These are phyloP conservation scores for Didymella keratinophila DNA, from an alignment of 2,329 filamentous ascomycete genomes.

Conservation along the genomic window DNA sequence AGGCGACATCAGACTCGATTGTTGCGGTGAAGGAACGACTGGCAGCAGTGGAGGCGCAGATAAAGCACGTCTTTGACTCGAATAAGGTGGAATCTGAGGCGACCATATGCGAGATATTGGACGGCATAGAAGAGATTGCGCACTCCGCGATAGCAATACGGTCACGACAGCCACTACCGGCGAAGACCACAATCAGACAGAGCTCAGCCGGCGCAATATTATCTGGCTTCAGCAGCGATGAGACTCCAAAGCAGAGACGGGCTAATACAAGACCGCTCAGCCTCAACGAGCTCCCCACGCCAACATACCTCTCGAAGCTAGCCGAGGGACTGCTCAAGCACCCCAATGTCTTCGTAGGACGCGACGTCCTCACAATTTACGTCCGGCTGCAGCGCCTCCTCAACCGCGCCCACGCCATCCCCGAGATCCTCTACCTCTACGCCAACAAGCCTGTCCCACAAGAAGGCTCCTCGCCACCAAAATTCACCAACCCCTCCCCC, in stretches of 20 bases:
- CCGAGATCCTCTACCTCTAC: slow-evolving; percentile 81
- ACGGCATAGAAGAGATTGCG: slow-evolving; percentile 35
- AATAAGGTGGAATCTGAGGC: slow-evolving; percentile 39
- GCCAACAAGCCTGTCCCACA: slow-evolving; percentile 80
- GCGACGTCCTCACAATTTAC: slow-evolving; percentile 75
- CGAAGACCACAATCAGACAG: slow-evolving; percentile 35
- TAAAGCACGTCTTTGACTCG: slow-evolving; percentile 38
- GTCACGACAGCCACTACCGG: slow-evolving; percentile 32
- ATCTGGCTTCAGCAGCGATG: slow-evolving; percentile 38
- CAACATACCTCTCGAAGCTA: slow-evolving; percentile 57
- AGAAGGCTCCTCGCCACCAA: slow-evolving; percentile 61
- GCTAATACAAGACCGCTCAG: slow-evolving; percentile 23
- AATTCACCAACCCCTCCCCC: slow-evolving; percentile 64
- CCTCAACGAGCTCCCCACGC: slow-evolving; percentile 39
- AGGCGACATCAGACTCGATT: slow-evolving; percentile 32
- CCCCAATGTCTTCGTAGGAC: slow-evolving; percentile 81
- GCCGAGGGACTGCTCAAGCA: slow-evolving; percentile 77
- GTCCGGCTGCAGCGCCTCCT: slow-evolving; percentile 78
- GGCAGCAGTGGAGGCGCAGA: slow-evolving; percentile 37
- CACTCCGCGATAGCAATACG: slow-evolving; percentile 41
- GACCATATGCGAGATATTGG: slow-evolving; percentile 31
- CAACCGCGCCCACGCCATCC: slow-evolving; percentile 76
- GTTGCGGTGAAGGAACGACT: slow-evolving; percentile 33
- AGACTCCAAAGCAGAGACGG: slow-evolving; percentile 15
- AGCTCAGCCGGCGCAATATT: slow-evolving; percentile 48